Evolutionary conservation across 768 basidiomycete species (phyloP).

Genomic region (Strobilomyces dryophilus): DNA sequence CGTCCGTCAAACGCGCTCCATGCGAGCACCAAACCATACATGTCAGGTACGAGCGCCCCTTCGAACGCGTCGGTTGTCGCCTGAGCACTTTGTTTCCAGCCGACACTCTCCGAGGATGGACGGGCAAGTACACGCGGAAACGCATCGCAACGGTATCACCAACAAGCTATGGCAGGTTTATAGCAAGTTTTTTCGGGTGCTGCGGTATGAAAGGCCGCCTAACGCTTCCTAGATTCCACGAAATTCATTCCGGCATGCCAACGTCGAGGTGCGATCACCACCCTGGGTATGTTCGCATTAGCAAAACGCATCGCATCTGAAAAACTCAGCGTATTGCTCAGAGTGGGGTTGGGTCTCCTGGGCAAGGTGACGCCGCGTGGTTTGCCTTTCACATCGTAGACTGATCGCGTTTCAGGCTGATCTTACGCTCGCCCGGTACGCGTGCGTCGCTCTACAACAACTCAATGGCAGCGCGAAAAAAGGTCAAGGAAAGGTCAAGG

Average conservation of each 20-base stretch:
- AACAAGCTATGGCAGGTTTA: slow-evolving; percentile 96
- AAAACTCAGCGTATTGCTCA: slow-evolving; percentile 78
- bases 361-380: slow-evolving; percentile 61
- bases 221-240: slow-evolving; percentile 53
- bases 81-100: no score
- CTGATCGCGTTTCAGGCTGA: slow-evolving; percentile 55
- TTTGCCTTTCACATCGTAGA: not conserved
- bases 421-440: slow-evolving; percentile 86
- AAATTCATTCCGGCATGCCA: slow-evolving; percentile 75
- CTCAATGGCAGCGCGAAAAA: slow-evolving; percentile 95
- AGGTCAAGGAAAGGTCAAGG: no score
- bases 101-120: no score
- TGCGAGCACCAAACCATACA: slow-evolving; percentile 41
- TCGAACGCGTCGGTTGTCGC: no score
- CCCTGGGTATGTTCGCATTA: slow-evolving; percentile 94
- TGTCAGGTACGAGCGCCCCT: no score
- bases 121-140: no score
- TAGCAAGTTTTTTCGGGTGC: slow-evolving; percentile 46
- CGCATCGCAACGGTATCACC: slow-evolving; percentile 57
- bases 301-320: slow-evolving; percentile 80
- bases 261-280: slow-evolving; percentile 91
- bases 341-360: slow-evolving; percentile 76
- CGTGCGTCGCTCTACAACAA: slow-evolving; percentile 88
- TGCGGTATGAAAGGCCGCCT: not conserved
- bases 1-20: slow-evolving; percentile 46